Evolutionary conservation across 2,329 filamentous ascomycete genomes (phyloP).

Genomic region (Zarea fungicola): DNA sequence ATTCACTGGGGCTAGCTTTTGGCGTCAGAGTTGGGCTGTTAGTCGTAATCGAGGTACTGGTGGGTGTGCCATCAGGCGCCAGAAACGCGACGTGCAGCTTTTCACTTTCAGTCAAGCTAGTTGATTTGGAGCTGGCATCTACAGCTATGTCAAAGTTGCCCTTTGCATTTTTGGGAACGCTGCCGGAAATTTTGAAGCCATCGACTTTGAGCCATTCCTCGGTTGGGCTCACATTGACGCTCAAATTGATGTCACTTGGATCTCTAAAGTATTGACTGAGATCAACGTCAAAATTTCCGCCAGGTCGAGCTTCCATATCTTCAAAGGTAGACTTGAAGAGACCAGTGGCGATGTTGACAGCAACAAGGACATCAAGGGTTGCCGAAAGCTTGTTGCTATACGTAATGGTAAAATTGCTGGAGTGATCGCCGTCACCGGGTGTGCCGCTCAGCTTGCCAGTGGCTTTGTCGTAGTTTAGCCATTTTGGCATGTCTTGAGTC

Average conservation of each 20-base stretch:
- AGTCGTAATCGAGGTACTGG: conserved; percentile 17
- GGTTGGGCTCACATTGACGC: conserved; percentile 30
- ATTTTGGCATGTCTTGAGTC: conserved; percentile 52
- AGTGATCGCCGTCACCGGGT: conserved; percentile 52
- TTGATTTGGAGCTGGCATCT: conserved; percentile 28
- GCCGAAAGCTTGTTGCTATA: conserved; percentile 57
- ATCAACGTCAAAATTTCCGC: conserved; percentile 37
- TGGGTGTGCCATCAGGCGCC: conserved; percentile 21
- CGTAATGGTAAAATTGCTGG: conserved; percentile 58
- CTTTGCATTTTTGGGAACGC: conserved; percentile 31
- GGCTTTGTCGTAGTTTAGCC: conserved; percentile 61
- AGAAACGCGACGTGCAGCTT: conserved; percentile 32
- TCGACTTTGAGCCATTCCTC: conserved; percentile 40
- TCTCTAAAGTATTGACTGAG: conserved; percentile 37
- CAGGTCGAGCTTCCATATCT: conserved; percentile 35
- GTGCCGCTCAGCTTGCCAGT: conserved; percentile 61
- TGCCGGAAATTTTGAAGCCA: conserved; percentile 34
- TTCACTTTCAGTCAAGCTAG: conserved; percentile 32
- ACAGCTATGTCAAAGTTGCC: conserved; percentile 29
- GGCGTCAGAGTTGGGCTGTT: conserved; percentile 21
- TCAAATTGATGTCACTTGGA: conserved; percentile 33
- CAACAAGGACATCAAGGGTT: conserved; percentile 49
- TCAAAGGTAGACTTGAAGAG: conserved; percentile 38
- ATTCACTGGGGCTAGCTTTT: conserved; percentile 20
- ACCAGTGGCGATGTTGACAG: conserved; percentile 30